Evolutionary conservation across 352 stramenopile species (phyloP).

Genomic region (Aphanomyces invadans): DNA sequence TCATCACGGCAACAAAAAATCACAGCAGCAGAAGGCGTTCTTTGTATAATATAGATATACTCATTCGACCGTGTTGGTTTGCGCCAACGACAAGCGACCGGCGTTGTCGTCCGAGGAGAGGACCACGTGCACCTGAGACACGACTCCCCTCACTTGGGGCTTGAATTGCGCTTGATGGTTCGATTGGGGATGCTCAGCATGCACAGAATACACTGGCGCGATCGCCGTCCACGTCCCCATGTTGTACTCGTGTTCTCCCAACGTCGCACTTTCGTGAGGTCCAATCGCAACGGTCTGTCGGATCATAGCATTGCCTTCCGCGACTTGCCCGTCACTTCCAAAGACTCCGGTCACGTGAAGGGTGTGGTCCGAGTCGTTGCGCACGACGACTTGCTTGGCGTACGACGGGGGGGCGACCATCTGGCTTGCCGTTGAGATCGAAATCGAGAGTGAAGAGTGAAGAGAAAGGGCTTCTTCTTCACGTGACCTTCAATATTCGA

Average conservation of each 20-base stretch:
- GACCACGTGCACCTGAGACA: neutral
- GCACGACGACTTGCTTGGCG: slow-evolving; percentile 62
- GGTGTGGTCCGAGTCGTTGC: slow-evolving; percentile 49
- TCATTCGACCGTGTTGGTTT: neutral
- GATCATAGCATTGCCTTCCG: slow-evolving; percentile 59
- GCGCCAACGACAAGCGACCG: neutral
- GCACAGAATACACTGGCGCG: slow-evolving; percentile 46
- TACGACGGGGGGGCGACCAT: slow-evolving; percentile 56
- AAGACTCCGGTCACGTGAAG: slow-evolving; percentile 58
- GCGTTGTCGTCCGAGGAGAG: neutral
- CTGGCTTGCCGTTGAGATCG: neutral
- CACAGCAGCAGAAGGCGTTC: neutral
- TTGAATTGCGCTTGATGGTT: slow-evolving; percentile 12
- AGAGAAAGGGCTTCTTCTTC: neutral
- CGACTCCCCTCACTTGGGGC: slow-evolving; percentile 4
- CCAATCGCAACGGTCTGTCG: slow-evolving; percentile 43
- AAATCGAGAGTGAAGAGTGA: neutral
- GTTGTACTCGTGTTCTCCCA: slow-evolving; percentile 67
- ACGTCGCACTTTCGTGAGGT: slow-evolving; percentile 30
- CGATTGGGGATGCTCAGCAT: slow-evolving; percentile 35
- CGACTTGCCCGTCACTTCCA: slow-evolving; percentile 60
- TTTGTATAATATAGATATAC: neutral
- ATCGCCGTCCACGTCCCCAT: slow-evolving; percentile 68
- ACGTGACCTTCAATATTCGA: neutral
- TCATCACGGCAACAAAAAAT: neutral